These are phyloP conservation scores for Cajanus cajan DNA, from an alignment of 306 rosid species.

Conservation along the genomic window DNA sequence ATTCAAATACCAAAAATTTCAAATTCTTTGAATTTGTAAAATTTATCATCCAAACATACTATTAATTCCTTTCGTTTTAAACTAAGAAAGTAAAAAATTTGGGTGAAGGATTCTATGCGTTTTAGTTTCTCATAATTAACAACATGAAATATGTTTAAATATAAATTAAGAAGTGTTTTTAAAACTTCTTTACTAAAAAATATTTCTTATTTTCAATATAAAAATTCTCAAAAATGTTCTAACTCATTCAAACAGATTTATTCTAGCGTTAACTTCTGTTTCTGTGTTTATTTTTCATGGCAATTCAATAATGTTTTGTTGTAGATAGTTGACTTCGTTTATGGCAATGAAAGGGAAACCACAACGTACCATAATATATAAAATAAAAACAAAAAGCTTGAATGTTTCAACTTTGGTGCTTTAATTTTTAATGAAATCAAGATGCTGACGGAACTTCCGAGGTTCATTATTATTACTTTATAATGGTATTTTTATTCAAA, in stretches of 20 bases:
- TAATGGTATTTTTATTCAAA: too few species aligned
- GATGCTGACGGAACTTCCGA: slow-evolving; percentile 32
- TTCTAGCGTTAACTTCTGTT: not conserved
- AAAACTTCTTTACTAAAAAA: too few species aligned
- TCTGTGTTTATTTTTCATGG: not conserved
- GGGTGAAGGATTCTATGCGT: not conserved
- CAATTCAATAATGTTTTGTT: not conserved
- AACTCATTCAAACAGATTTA: too few species aligned
- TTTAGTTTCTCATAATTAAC: not conserved
- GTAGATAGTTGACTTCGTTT: slow-evolving; percentile 28
- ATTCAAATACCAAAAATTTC: too few species aligned
- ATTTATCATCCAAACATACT: too few species aligned
- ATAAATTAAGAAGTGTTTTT: too few species aligned
- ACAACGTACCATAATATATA: slow-evolving; percentile 16
- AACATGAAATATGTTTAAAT: too few species aligned
- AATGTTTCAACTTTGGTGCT: slow-evolving; percentile 21
- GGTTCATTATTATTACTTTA: not conserved
- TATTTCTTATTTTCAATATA: too few species aligned
- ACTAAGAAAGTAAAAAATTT: not conserved
- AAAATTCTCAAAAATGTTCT: too few species aligned
- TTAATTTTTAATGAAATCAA: slow-evolving; percentile 20
- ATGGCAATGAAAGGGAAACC: slow-evolving; percentile 18
- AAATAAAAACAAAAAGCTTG: slow-evolving; percentile 19
- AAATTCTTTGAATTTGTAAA: too few species aligned
- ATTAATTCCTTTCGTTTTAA: not conserved